These are phyloP conservation scores for Populus hybrid DNA, from an alignment of 441 rosid genomes.

Conservation along the genomic window DNA sequence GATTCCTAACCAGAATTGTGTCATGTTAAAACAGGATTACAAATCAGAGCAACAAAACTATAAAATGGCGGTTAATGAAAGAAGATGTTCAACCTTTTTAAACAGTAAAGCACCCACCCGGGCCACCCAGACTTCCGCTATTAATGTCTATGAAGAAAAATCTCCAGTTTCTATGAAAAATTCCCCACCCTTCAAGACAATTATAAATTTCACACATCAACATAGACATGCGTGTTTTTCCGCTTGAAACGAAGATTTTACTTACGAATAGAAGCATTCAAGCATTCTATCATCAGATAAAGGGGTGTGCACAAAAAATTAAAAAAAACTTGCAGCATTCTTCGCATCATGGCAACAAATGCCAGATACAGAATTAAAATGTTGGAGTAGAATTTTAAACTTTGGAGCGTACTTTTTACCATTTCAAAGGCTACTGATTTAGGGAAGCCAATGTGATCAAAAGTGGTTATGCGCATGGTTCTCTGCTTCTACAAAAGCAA, in stretches of 20 bases:
- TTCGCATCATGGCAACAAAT: not conserved
- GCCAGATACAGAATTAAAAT: not conserved
- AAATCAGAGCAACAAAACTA: not conserved
- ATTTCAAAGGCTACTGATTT: not conserved
- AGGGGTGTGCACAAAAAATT: not conserved
- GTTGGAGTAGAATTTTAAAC: not conserved
- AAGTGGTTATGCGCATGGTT: too few species aligned
- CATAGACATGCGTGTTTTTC: too few species aligned
- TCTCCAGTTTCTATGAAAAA: not conserved
- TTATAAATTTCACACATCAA: not conserved
- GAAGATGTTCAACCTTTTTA: not conserved
- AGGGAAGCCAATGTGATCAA: too few species aligned
- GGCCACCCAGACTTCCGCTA: not conserved
- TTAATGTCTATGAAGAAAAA: not conserved
- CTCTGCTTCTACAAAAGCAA: too few species aligned
- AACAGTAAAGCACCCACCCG: not conserved
- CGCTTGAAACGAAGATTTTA: not conserved
- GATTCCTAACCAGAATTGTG: not conserved
- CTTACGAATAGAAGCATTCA: not conserved
- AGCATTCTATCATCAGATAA: not conserved
- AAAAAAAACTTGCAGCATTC: not conserved
- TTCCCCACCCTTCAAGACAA: not conserved
- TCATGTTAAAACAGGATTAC: not conserved
- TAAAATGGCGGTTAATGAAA: not conserved
- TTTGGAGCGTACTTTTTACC: not conserved